phyloP scores from a whole-genome alignment of 2,329 filamentous ascomycete genomes.

The Rugonectria rugulosa region DNA sequence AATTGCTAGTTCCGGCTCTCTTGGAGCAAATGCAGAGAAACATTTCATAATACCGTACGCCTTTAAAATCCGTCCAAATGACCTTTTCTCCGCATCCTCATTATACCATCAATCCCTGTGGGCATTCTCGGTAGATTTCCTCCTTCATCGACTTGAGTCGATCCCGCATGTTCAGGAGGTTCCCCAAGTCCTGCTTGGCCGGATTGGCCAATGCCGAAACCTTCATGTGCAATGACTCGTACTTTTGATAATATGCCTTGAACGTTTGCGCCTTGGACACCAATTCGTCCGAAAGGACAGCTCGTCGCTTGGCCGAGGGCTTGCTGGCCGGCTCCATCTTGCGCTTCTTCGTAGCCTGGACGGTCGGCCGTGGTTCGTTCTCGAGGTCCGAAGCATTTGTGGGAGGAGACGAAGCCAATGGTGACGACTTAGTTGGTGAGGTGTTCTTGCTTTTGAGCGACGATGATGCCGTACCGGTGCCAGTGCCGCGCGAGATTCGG shows the following conservation, averaged over 20 bases:
- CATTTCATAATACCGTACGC: slow-evolving; percentile 38
- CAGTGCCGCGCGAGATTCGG: slow-evolving; percentile 53
- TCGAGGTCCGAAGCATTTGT: slow-evolving; percentile 72
- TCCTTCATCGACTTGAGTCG: slow-evolving; percentile 64
- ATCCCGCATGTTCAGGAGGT: slow-evolving; percentile 62
- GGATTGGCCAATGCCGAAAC: slow-evolving; percentile 60
- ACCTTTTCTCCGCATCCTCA: slow-evolving; percentile 19
- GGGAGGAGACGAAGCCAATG: slow-evolving; percentile 69
- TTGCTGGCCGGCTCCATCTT: slow-evolving; percentile 45
- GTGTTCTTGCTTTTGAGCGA: slow-evolving; percentile 60
- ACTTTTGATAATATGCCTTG: slow-evolving; percentile 63
- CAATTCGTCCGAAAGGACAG: slow-evolving; percentile 50
- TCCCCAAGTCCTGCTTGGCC: slow-evolving; percentile 57
- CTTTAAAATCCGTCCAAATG: slow-evolving; percentile 1
- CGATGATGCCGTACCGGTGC: slow-evolving; percentile 43
- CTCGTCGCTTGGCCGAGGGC: slow-evolving; percentile 41
- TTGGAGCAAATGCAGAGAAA: slow-evolving; percentile 36
- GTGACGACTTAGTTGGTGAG: slow-evolving; percentile 69
- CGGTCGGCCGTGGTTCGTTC: slow-evolving; percentile 43
- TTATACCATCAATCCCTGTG: slow-evolving; percentile 34
- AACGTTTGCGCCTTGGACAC: slow-evolving; percentile 63
- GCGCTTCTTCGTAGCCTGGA: slow-evolving; percentile 52
- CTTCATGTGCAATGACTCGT: slow-evolving; percentile 64
- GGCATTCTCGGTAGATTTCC: slow-evolving; percentile 61
- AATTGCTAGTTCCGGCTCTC: slow-evolving; percentile 35